These are phyloP conservation scores for Alternaria tenuissima DNA, from an alignment of 2,329 filamentous ascomycete genomes.

Conservation along the genomic window DNA sequence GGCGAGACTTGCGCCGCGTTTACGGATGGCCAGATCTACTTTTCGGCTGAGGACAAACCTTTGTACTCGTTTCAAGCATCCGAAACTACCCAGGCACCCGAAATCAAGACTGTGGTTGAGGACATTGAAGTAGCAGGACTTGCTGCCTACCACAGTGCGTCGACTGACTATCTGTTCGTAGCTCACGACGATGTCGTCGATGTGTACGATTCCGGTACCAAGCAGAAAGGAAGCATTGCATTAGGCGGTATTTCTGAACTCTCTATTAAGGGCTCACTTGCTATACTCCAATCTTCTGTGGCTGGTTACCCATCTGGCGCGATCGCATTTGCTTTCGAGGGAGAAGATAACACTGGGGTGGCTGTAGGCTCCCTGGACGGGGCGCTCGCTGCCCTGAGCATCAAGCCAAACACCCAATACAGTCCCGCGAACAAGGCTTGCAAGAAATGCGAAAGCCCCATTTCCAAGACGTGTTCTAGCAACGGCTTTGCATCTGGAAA, in stretches of 20 bases:
- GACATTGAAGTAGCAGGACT: conserved; percentile 34
- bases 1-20: conserved; percentile 37
- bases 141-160: conserved; percentile 28
- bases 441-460: conserved; percentile 21
- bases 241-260: conserved; percentile 36
- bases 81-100: conserved; percentile 29
- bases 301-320: conserved; percentile 24
- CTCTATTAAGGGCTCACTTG: conserved; percentile 37
- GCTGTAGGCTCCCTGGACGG: conserved; percentile 31
- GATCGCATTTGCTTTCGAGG: conserved; percentile 40
- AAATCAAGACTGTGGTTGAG: conserved; percentile 23
- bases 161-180: conserved; percentile 35
- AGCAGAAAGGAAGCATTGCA: conserved; percentile 23
- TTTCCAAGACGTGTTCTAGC: conserved; percentile 31
- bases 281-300: conserved; percentile 31
- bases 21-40: conserved; percentile 31
- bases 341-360: conserved; percentile 33
- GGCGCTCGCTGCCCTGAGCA: conserved; percentile 23
- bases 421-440: conserved; percentile 28
- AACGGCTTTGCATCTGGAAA: conserved; percentile 24
- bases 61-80: conserved; percentile 44
- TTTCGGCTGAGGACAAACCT: conserved; percentile 36
- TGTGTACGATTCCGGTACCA: conserved; percentile 31
- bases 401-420: conserved; percentile 31
- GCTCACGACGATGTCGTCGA: conserved; percentile 35